Conservation (phyloP, 139 green algal genomes). For the Tetratostichococcus sp. region DNA sequence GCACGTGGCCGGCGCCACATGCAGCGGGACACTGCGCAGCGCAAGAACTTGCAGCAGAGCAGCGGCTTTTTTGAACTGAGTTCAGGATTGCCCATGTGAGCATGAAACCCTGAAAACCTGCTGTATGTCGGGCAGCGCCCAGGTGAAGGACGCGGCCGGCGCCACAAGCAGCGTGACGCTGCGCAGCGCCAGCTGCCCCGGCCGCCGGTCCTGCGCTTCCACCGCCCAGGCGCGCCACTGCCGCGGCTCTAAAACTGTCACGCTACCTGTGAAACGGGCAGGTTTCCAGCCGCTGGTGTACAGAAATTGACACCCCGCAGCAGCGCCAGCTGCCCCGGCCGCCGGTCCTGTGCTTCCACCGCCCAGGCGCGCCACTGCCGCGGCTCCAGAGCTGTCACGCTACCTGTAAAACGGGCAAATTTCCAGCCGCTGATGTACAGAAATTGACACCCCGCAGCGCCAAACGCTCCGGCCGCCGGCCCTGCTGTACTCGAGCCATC, state of each 20-base stretch:
- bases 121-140: neutral
- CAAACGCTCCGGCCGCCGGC: no score
- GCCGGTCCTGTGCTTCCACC: neutral
- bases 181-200: neutral
- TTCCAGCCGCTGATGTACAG: no score
- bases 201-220: neutral
- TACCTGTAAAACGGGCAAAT: no score
- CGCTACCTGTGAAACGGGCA: neutral
- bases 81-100: no score
- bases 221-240: neutral
- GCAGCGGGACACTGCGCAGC: no score
- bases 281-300: no score
- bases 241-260: neutral
- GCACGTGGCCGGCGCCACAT: no score
- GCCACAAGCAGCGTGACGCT: neutral
- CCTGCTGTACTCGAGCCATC: no score
- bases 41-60: no score
- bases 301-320: no score
- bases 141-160: neutral
- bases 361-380: neutral
- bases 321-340: neutral
- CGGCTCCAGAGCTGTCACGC: neutral
- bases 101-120: neutral
- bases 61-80: no score
- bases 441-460: no score